phyloP scores from a whole-genome alignment of 768 basidiomycete genomes.

The Boletellus ananiceps region DNA sequence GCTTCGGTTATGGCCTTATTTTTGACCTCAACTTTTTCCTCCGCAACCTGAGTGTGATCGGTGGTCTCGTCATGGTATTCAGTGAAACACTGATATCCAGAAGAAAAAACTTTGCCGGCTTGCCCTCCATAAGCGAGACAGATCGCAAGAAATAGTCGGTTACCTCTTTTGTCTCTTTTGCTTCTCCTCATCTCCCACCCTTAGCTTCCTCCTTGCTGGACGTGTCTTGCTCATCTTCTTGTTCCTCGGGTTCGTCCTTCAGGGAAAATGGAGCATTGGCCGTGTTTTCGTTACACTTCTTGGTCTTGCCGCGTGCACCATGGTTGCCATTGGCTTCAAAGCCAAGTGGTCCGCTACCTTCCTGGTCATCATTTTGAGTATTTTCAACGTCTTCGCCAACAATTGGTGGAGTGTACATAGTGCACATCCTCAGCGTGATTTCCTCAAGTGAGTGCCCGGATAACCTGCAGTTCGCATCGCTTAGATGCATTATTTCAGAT shows the following conservation, averaged over 20 bases:
- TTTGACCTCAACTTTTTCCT: constrained; percentile 99
- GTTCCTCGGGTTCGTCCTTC: constrained; percentile 95
- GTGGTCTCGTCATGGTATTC: constrained; percentile 98
- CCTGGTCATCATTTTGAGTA: constrained; percentile 83
- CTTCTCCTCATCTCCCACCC: constrained; percentile 2
- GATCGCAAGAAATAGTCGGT: constrained; percentile 98
- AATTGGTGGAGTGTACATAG: constrained; percentile 97
- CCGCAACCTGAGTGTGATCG: constrained; percentile 95
- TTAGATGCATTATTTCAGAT: constrained; percentile 46
- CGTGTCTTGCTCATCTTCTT: constrained; percentile 98
- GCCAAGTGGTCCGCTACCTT: constrained; percentile 98
- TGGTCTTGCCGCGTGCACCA: constrained; percentile 86
- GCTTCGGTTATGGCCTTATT: constrained; percentile 97
- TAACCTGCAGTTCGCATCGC: constrained; percentile 1
- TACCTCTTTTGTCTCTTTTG: neutral
- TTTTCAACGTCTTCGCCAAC: constrained; percentile 98
- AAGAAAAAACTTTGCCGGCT: constrained; percentile 85
- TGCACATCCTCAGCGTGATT: constrained; percentile 93
- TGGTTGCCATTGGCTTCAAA: constrained; percentile 99
- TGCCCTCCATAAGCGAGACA: constrained; percentile 86
- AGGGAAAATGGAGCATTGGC: constrained; percentile 84
- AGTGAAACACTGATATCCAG: constrained; percentile 89
- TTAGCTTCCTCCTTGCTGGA: constrained; percentile 93
- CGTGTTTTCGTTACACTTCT: constrained; percentile 86
- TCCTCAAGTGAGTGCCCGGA: constrained; percentile 76